phyloP scores from a whole-genome alignment of 176 grass and related monocot species.

The bread wheat (Triticum aestivum) region DNA sequence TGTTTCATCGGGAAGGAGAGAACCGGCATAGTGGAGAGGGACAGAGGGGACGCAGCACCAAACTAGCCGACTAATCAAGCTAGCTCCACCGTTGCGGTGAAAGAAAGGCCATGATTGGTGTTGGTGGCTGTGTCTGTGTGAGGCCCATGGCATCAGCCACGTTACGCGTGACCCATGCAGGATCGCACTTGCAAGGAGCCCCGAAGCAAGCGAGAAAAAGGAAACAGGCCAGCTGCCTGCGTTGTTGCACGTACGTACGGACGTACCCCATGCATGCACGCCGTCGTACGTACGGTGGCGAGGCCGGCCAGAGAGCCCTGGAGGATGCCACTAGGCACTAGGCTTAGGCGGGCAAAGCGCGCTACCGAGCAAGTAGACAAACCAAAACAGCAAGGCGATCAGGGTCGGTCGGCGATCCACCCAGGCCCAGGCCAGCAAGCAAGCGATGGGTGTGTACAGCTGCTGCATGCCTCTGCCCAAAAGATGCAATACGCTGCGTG shows the following conservation, averaged over 20 bases:
- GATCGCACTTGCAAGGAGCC: neutral
- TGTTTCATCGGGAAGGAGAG: neutral
- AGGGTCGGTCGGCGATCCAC: neutral
- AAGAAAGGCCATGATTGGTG: neutral
- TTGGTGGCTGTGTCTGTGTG: neutral
- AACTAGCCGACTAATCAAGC: neutral
- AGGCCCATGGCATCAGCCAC: no score
- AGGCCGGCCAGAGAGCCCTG: neutral
- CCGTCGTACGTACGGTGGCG: neutral
- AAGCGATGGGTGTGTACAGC: neutral
- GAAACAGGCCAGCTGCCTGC: no score
- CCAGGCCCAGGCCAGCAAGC: neutral
- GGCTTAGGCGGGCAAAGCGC: neutral
- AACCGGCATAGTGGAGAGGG: neutral
- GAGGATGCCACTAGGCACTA: neutral
- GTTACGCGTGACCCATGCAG: neutral
- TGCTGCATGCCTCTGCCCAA: neutral
- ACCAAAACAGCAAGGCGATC: neutral
- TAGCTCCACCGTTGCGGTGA: neutral
- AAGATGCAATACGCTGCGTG: slow-evolving; percentile 17
- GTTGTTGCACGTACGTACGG: no score
- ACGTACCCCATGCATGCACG: neutral
- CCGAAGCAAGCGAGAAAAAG: neutral
- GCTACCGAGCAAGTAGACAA: neutral
- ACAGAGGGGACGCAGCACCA: neutral